Base-by-base conservation (phyloP, 2,329 filamentous ascomycete genomes). In the Periconia macrospinosa region DNA sequence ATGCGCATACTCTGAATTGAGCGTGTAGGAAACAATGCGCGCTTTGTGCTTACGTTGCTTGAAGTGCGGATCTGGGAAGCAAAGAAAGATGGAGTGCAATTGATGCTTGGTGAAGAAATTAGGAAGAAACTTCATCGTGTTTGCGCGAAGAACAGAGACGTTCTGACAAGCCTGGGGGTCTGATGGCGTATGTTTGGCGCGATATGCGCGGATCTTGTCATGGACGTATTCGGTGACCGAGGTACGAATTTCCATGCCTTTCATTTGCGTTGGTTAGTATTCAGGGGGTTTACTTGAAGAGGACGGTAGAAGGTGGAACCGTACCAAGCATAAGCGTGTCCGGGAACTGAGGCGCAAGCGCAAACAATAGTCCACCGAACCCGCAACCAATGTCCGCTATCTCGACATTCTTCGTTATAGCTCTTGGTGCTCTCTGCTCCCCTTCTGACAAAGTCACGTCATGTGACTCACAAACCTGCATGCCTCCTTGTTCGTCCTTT, bases 81-180 rank as follows among this genome's bases (percentile, higher is more conserved):
- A 99, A 66, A 99, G 90, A 75, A 99, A 99, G 70, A 97, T 90
- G 71, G 95, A 95, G 58, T 83, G 84, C 14, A 99, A 84, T 71
- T 97, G 92, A 14, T 78, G 81, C 67, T 87, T 89, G 50, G 77
- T 79, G 80, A 99, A 97, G 81, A 97, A 96, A 71, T 99, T 97
- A 57, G 95, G 93, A n/a, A 99, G 80, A 75, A 97, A 99, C 74
- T 99, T 99, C 94, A 99, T 99, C 6, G 91, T 91, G 78, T 99
- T 99, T 61, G 91, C 90, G 57, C 94, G 88, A 45, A 99, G 80
- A 70, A 91, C 95, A 33, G 89, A 87, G 50, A 93, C 88, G 73
- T 99, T 99, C 69, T 95, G 88, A 73, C 91, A 97, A 45, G 78
- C 74, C 17, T 73, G 55, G 27, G 72, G 70, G 6, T 78, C 77